A percentile compares a stretch with the other conserved stretches of the same genome.
Evolutionary conservation across 2,329 filamentous ascomycete genomes (phyloP).

Genomic region (Phaeomoniella chlamydospora): DNA sequence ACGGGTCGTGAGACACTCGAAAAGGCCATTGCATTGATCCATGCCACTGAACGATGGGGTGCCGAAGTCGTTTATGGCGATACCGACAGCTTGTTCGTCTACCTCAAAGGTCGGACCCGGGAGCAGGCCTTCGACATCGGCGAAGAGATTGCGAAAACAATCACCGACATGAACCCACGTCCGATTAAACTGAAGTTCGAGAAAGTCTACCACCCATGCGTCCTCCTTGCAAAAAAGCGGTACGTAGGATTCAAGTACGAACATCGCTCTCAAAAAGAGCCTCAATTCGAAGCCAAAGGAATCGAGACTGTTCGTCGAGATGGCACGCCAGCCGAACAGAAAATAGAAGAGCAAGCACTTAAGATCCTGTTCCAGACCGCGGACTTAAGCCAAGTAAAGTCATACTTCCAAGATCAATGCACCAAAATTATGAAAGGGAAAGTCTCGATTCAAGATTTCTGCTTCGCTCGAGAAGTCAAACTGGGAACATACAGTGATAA

Average conservation of each 20-base stretch:
- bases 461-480: constrained; percentile 84
- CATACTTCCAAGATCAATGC: constrained; percentile 81
- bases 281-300: constrained; percentile 93
- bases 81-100: constrained; percentile 87
- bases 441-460: constrained; percentile 88
- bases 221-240: constrained; percentile 88
- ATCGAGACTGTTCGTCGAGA: constrained; percentile 95
- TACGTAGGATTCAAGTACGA: constrained; percentile 99
- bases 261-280: constrained; percentile 54
- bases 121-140: constrained; percentile 88
- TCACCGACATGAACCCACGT: constrained; percentile 79
- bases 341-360: constrained; percentile 85
- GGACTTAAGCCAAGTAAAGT: constrained; percentile 77
- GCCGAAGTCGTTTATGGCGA: constrained; percentile 97
- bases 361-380: constrained; percentile 80
- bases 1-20: constrained; percentile 90
- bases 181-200: constrained; percentile 96
- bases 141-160: constrained; percentile 73
- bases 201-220: constrained; percentile 93
- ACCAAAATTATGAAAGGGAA: constrained; percentile 80
- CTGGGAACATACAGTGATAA: constrained; percentile 77
- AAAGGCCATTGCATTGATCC: constrained; percentile 82
- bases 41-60: constrained; percentile 73
- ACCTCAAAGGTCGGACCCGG: constrained; percentile 72
- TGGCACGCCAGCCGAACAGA: constrained; percentile 88